A percentile compares a stretch with the other conserved stretches of the same genome.
phyloP scores from a whole-genome alignment of 805 yeast species.

The Soucietia sequanensis region DNA sequence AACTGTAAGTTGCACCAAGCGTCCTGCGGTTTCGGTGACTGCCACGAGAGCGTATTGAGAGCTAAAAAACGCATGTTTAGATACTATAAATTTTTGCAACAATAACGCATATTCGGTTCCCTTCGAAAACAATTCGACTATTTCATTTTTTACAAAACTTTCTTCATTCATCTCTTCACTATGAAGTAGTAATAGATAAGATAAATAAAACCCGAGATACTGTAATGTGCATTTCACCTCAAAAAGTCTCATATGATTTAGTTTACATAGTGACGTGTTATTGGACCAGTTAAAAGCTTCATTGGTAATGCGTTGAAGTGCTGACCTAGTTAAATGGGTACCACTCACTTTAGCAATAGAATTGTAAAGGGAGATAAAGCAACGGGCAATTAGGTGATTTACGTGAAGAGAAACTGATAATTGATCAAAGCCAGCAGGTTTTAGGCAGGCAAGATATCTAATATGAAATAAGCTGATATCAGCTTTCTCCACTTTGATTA shows the following conservation, averaged over 20 bases:
- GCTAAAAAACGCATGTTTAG: too few species aligned
- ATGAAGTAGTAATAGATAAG: conserved; percentile 32
- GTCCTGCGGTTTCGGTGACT: conserved; percentile 26
- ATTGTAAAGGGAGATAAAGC: conserved; percentile 17
- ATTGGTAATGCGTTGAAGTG: conserved; percentile 18
- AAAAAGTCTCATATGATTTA: conserved; percentile 10
- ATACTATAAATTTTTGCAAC: too few species aligned
- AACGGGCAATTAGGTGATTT: conserved; percentile 29
- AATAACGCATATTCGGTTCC: too few species aligned
- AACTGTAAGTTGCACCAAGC: conserved; percentile 30
- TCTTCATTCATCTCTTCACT: conserved; percentile 24
- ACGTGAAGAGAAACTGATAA: conserved; percentile 19
- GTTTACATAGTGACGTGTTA: conserved; percentile 14
- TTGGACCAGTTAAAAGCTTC: conserved; percentile 26
- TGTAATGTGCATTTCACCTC: conserved; percentile 22
- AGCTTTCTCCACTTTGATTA: conserved; percentile 20
- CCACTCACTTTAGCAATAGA: conserved; percentile 20
- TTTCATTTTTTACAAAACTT: neutral
- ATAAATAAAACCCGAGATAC: conserved; percentile 27
- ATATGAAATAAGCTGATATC: conserved; percentile 21
- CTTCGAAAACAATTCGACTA: neutral
- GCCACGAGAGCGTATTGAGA: conserved; percentile 25
- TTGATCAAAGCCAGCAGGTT: conserved; percentile 12
- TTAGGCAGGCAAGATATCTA: conserved; percentile 14
- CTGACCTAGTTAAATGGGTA: conserved; percentile 16